phyloP scores from a whole-genome alignment of 2,329 filamentous ascomycete genomes.

The Paracoccidioides brasiliensis region DNA sequence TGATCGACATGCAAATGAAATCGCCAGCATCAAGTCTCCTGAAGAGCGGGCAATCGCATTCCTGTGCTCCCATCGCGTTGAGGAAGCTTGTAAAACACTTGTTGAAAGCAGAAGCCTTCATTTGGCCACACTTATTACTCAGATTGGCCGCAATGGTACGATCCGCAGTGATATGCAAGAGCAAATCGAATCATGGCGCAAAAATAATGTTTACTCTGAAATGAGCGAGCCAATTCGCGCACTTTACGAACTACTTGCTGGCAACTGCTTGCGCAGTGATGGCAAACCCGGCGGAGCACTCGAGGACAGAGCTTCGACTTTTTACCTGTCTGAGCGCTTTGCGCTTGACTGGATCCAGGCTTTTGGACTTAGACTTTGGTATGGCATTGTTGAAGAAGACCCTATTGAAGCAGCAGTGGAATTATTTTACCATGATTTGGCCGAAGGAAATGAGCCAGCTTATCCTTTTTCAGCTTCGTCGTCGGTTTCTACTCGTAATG shows the following conservation, averaged over 20 bases:
- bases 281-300: constrained; percentile 57
- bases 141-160: constrained; percentile 60
- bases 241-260: constrained; percentile 77
- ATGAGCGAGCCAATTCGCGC: constrained; percentile 73
- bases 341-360: constrained; percentile 85
- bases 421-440: constrained; percentile 60
- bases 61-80: constrained; percentile 63
- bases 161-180: constrained; percentile 61
- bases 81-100: constrained; percentile 71
- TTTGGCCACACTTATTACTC: constrained; percentile 69
- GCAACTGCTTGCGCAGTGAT: constrained; percentile 72
- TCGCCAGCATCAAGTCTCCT: constrained; percentile 48
- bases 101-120: constrained; percentile 65
- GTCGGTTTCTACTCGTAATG: constrained; percentile 49
- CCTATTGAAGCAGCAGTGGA: constrained; percentile 59
- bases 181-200: constrained; percentile 75
- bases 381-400: constrained; percentile 56
- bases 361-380: constrained; percentile 86
- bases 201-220: constrained; percentile 72
- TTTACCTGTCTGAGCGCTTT: constrained; percentile 73
- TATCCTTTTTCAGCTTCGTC: constrained; percentile 60
- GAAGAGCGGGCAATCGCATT: constrained; percentile 78
- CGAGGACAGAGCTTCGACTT: constrained; percentile 69
- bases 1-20: constrained; percentile 53
- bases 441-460: constrained; percentile 53